Conservation (phyloP, 805 yeast species). For the Wickerhamomyces bovis region DNA sequence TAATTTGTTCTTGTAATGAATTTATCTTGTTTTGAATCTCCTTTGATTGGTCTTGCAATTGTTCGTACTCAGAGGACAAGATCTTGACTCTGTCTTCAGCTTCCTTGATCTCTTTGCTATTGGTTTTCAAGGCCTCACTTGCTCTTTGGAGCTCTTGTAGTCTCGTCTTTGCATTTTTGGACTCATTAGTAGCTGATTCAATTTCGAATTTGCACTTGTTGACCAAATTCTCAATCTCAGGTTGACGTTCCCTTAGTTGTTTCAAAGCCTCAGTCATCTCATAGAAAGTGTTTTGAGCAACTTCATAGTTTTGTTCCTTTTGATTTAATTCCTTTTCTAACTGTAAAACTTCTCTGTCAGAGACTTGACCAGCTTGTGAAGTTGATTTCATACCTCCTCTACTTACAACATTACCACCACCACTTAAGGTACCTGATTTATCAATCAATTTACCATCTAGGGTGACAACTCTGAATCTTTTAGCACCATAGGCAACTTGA, state of each 20-base stretch:
- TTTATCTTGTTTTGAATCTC: constrained; percentile 52
- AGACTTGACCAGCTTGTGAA: constrained; percentile 34
- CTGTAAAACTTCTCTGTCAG: constrained; percentile 50
- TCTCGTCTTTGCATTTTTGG: constrained; percentile 38
- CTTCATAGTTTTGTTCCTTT: constrained; percentile 49
- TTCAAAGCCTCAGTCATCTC: constrained; percentile 58
- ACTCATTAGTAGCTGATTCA: constrained; percentile 50
- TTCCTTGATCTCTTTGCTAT: constrained; percentile 33
- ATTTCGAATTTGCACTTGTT: constrained; percentile 60
- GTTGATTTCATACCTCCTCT: constrained; percentile 70
- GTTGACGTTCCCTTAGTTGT: constrained; percentile 57
- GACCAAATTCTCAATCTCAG: constrained; percentile 58
- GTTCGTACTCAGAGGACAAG: constrained; percentile 35
- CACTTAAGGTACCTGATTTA: constrained; percentile 91
- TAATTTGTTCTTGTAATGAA: constrained; percentile 64
- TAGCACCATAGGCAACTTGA: constrained; percentile 76
- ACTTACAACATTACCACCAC: constrained; percentile 76
- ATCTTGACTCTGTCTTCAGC: constrained; percentile 28
- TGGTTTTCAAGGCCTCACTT: constrained; percentile 17
- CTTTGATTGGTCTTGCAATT: constrained; percentile 47
- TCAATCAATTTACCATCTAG: constrained; percentile 89
- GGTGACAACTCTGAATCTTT: constrained; percentile 85
- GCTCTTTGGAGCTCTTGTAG: constrained; percentile 31
- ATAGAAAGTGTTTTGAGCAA: constrained; percentile 42
- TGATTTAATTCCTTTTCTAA: constrained; percentile 45